phyloP scores from a whole-genome alignment of 2,329 filamentous ascomycete genomes.

The Sporothrix protearum region DNA sequence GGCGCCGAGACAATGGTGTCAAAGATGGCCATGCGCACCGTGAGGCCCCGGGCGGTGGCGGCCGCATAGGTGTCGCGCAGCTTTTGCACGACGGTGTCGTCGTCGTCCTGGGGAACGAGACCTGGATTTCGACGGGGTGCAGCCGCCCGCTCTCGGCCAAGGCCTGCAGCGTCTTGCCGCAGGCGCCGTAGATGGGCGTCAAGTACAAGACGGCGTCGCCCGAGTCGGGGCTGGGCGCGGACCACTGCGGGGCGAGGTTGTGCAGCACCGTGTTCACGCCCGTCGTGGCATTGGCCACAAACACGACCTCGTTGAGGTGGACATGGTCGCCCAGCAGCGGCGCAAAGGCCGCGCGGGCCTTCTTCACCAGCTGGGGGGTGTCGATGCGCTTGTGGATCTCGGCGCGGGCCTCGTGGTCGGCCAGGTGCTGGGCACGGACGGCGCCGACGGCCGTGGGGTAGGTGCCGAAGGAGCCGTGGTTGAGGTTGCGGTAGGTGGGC shows the following conservation, averaged over 20 bases:
- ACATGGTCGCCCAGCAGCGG: conserved; percentile 51
- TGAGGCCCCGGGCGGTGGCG: conserved; percentile 49
- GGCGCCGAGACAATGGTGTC: conserved; percentile 67
- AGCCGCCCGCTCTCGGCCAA: conserved; percentile 52
- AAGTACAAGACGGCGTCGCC: conserved; percentile 67
- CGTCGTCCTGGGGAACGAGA: conserved; percentile 59
- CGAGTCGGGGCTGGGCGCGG: conserved; percentile 28
- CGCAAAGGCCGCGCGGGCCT: conserved; percentile 57
- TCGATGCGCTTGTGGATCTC: conserved; percentile 64
- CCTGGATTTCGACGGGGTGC: conserved; percentile 46
- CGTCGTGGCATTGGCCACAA: conserved; percentile 69
- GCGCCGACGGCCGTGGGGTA: conserved; percentile 56
- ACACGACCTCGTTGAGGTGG: conserved; percentile 54
- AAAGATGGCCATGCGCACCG: conserved; percentile 62
- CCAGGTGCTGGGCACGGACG: conserved; percentile 51
- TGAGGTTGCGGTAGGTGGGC: conserved; percentile 34
- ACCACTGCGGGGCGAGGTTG: conserved; percentile 45
- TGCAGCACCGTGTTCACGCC: conserved; percentile 64
- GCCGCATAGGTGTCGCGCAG: conserved; percentile 53
- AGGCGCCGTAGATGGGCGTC: conserved; percentile 63
- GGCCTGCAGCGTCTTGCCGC: conserved; percentile 59
- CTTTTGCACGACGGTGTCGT: conserved; percentile 52
- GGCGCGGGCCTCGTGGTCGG: conserved; percentile 56
- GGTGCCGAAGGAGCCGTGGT: conserved; percentile 63
- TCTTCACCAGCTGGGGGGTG: conserved; percentile 52